Evolutionary conservation across 331 rosid species (phyloP).

Genomic region (Quercus lobata): DNA sequence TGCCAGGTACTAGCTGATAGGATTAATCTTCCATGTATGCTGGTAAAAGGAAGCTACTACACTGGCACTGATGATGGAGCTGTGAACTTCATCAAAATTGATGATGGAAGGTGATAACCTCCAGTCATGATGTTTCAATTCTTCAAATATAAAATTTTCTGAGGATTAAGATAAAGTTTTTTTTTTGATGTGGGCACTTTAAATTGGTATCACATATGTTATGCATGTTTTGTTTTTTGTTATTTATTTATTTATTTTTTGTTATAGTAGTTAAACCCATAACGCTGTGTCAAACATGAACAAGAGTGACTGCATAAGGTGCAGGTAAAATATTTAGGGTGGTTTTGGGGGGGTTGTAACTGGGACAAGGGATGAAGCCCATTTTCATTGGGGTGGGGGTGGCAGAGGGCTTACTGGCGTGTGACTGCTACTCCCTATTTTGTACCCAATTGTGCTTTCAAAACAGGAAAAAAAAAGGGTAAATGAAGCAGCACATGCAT

Average conservation of each 20-base stretch:
- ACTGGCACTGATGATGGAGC: slow-evolving; percentile 98
- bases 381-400: not conserved
- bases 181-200: not conserved
- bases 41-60: slow-evolving; percentile 98
- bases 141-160: not conserved
- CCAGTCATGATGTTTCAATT: slow-evolving; percentile 15
- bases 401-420: not conserved
- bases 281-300: not conserved
- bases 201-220: slow-evolving; percentile 10
- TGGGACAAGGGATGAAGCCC: not conserved
- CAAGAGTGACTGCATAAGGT: not conserved
- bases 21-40: slow-evolving; percentile 92
- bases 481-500: not conserved
- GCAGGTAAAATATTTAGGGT: not conserved
- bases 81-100: slow-evolving; percentile 84
- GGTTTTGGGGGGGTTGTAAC: not conserved
- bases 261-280: not conserved
- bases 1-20: slow-evolving; percentile 92
- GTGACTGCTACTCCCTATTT: not conserved
- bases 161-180: slow-evolving; percentile 6
- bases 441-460: not conserved
- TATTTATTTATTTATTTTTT: slow-evolving; percentile 6
- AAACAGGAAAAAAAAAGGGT: not conserved
- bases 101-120: slow-evolving; percentile 74
- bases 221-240: slow-evolving; percentile 4